Evolutionary conservation across 2,329 filamentous ascomycete species (phyloP).

Genomic region (Colletotrichum abscissum): DNA sequence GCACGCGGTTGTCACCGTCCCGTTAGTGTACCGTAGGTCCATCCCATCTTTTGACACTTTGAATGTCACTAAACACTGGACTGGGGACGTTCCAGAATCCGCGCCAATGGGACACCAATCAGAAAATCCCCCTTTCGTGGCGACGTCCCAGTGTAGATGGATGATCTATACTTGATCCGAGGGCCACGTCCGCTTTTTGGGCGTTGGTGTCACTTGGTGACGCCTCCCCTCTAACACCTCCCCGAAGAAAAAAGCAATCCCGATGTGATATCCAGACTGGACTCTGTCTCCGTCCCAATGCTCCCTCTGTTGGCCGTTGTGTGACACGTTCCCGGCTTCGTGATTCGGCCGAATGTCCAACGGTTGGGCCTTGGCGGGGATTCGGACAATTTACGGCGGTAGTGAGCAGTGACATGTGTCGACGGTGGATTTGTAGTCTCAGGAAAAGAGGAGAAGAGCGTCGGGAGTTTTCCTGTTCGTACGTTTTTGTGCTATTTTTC

Average conservation of each 20-base stretch:
- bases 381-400: conserved; percentile 21
- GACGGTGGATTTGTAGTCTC: conserved; percentile 8
- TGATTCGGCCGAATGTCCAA: conserved; percentile 15
- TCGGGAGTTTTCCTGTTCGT: background rate
- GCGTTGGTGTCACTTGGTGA: background rate
- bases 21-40: background rate
- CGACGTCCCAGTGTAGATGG: background rate
- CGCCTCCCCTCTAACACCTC: too few species aligned
- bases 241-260: background rate
- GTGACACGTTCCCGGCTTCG: background rate
- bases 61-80: background rate
- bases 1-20: conserved; percentile 1
- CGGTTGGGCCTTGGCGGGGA: background rate
- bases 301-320: background rate
- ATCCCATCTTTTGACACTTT: conserved; percentile 15
- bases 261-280: background rate
- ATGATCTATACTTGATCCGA: background rate
- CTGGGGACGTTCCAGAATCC: background rate
- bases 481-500: background rate
- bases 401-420: conserved; percentile 18
- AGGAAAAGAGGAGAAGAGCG: background rate
- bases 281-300: background rate
- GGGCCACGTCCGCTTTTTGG: background rate
- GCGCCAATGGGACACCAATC: conserved; percentile 5
- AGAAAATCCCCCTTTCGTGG: background rate